Percentiles rank a stretch among this genome's conserved stretches.
These are phyloP conservation scores for Pachysandra terminalis DNA, from an alignment of 164 flowering plant species.

Conservation along the genomic window DNA sequence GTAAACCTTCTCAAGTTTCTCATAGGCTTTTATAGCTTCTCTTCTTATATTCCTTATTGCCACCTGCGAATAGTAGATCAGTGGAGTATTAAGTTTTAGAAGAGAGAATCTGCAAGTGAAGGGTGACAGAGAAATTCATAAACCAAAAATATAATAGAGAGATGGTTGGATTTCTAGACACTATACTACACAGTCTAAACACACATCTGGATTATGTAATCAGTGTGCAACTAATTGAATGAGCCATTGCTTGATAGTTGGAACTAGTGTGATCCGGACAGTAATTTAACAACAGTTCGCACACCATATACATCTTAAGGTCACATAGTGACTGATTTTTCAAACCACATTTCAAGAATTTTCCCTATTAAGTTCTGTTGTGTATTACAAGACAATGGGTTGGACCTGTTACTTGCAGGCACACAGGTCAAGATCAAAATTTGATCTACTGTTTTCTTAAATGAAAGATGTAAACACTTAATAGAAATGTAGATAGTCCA, in stretches of 20 bases:
- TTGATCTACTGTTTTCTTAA: neutral
- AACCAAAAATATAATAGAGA: neutral
- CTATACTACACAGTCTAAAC: no score
- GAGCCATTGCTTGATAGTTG: neutral
- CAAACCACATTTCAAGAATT: neutral
- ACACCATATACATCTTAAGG: neutral
- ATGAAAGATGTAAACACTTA: neutral
- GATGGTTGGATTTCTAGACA: no score
- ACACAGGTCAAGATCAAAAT: neutral
- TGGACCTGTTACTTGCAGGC: neutral
- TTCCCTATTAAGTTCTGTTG: neutral
- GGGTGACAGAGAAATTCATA: neutral
- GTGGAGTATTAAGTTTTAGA: neutral
- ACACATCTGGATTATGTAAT: no score
- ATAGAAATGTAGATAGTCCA: no score
- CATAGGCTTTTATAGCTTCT: slow-evolving; percentile 89
- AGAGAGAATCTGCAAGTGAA: neutral
- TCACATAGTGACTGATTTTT: neutral
- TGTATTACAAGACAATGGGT: neutral
- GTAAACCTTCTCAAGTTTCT: slow-evolving; percentile 88
- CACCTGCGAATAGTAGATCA: slow-evolving; percentile 44
- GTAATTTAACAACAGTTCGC: neutral
- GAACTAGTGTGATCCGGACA: neutral
- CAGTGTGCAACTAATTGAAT: neutral
- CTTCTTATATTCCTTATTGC: slow-evolving; percentile 93